Percentiles rank a stretch among this genome's conserved stretches.
phyloP scores from a whole-genome alignment of 371 early-diverging fungal genomes.

The Nematocida sp. region DNA sequence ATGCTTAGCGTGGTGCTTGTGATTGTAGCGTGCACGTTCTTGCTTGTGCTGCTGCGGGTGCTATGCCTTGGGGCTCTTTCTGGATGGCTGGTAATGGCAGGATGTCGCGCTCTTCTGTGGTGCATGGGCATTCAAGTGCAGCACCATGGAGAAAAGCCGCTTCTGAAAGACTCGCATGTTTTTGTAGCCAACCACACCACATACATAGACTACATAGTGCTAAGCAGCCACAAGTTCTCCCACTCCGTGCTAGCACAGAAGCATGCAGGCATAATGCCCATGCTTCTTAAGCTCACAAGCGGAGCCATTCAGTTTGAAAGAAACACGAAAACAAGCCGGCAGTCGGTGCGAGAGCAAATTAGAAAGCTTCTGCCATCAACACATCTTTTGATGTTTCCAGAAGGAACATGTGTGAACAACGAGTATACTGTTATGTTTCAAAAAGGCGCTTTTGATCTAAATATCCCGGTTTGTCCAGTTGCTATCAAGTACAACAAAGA shows the following conservation, averaged over 20 bases:
- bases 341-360: conserved; percentile 66
- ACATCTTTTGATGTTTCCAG: conserved; percentile 74
- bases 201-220: conserved; percentile 72
- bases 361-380: conserved; percentile 63
- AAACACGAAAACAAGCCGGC: conserved; percentile 68
- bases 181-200: conserved; percentile 74
- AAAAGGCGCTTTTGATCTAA: conserved; percentile 76
- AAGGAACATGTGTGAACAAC: conserved; percentile 78
- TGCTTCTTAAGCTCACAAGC: conserved; percentile 69
- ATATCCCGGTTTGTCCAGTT: conserved; percentile 68
- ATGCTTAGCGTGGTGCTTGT: conserved; percentile 6
- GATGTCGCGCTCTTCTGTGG: conserved; percentile 47
- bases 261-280: conserved; percentile 68
- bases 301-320: conserved; percentile 73
- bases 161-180: conserved; percentile 68
- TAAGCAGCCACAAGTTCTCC: conserved; percentile 70
- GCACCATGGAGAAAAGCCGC: conserved; percentile 69
- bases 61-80: neutral
- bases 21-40: neutral
- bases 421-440: conserved; percentile 74
- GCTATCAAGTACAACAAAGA: conserved; percentile 67
- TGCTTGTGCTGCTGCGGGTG: neutral
- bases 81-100: neutral
- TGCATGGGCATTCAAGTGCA: conserved; percentile 59
- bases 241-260: conserved; percentile 72